Evolutionary conservation across 2,329 filamentous ascomycete genomes (phyloP).

Genomic region (Xylariales sp.): DNA sequence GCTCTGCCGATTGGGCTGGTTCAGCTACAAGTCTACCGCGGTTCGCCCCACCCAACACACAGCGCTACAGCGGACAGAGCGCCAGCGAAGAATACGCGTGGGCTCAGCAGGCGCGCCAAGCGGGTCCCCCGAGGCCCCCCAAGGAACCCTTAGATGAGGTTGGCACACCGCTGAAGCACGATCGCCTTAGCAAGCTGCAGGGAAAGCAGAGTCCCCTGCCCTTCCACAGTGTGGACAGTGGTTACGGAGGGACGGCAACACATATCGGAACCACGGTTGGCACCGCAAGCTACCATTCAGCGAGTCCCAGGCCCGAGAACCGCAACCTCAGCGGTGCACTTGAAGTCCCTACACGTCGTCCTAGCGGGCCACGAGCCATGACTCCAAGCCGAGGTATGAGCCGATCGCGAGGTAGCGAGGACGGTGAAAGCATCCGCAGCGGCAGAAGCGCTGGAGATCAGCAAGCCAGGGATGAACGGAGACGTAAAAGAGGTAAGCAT

Average conservation of each 20-base stretch:
- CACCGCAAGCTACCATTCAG: conserved; percentile 38
- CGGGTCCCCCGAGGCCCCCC: conserved; percentile 52
- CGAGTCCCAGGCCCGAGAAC: conserved; percentile 53
- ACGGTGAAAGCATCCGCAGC: conserved; percentile 31
- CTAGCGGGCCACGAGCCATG: conserved; percentile 58
- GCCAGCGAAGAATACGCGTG: conserved; percentile 37
- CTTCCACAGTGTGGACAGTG: conserved; percentile 52
- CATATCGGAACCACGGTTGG: conserved; percentile 25
- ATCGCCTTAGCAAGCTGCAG: conserved; percentile 45
- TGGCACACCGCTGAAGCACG: conserved; percentile 42
- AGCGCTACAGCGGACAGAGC: conserved; percentile 46
- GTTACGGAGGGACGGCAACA: conserved; percentile 45
- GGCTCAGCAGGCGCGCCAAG: conserved; percentile 35
- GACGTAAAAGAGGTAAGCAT: conserved; percentile 53
- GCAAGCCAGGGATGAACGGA: conserved; percentile 31
- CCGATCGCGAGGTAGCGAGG: conserved; percentile 32
- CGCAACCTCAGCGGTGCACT: conserved; percentile 51
- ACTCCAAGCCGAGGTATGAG: conserved; percentile 46
- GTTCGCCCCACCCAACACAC: conserved; percentile 39
- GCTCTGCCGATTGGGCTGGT: conserved; percentile 58
- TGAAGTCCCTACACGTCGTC: conserved; percentile 46
- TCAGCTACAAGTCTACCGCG: conserved; percentile 56
- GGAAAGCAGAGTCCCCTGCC: conserved; percentile 49
- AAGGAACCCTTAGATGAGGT: conserved; percentile 53
- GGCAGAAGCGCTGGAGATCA: not conserved